Evolutionary conservation across 2,329 filamentous ascomycete genomes (phyloP), one percentile per base, ranked within the genome.

Genomic region (Fusarium sp.): DNA sequence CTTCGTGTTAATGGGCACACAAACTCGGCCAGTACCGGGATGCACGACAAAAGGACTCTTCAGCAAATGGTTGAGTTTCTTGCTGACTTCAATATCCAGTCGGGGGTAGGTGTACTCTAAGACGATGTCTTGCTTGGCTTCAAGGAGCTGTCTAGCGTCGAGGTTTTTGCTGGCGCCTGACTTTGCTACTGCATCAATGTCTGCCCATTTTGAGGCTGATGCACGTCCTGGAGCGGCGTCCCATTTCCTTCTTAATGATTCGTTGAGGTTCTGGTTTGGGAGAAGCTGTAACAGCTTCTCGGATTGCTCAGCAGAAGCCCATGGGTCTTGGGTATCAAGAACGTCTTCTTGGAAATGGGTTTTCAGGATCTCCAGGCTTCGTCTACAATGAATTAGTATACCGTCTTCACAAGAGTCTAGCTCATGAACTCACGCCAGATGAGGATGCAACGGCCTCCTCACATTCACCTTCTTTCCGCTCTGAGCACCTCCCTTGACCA

Each of bases 71-170:
- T 98, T 98, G 65, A 97, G 90, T 82, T 98, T 98, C 87, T 98
- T 98, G 80, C 93, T 96, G 81, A 99, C 96, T 83, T 98, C 95
- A 70, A 96, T 95, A 86, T 99, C 96, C 62, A 99, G 93, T 44
- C 96, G 92, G 7, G 96, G 96, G 83, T 99, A 99, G 12, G 96
- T 98, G 84, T 99, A 98, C 84, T 99, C 96, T 36, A 99, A 89
- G 8, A 98, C 92, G 70, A 99, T 93, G 80, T 98, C 96, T 82
- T 98, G 95, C 84, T 98, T 98, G 28, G 95, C 94, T 78, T 98
- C 94, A 14, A 93, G 88, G 18, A 99, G 88, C 6, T 92, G 90
- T 72, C 88, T 90, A 1, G 91, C 83, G 75, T 96, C 92, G n/a
- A 98, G 88, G 15, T 88, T 87, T 78, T 91, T 92, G 79, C 91